These are phyloP conservation scores for Metschnikowia borealis DNA, from an alignment of 805 yeast genomes.

Conservation along the genomic window DNA sequence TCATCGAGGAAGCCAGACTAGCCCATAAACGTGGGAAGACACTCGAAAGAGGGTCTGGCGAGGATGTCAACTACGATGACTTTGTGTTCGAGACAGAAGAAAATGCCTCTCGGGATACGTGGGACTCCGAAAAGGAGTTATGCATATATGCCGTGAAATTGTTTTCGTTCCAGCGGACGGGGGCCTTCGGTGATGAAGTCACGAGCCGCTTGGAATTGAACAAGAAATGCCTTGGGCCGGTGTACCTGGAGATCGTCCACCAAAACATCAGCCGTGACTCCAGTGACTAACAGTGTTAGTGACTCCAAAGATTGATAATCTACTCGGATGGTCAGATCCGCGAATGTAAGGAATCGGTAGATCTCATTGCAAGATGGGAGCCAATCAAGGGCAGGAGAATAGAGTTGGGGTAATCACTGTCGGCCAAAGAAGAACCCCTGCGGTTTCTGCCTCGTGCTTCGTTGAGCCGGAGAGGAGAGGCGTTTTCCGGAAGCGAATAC, in stretches of 20 bases:
- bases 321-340: background rate
- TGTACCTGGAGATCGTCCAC: conserved; percentile 18
- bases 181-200: conserved; percentile 25
- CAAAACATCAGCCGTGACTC: background rate
- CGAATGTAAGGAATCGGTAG: background rate
- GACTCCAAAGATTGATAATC: too few relatives aligned
- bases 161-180: conserved; percentile 29
- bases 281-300: too few relatives aligned
- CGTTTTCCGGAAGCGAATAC: background rate
- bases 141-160: conserved; percentile 41
- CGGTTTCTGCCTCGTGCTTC: conserved; percentile 1
- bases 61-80: conserved; percentile 43
- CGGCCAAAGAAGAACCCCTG: conserved; percentile 2
- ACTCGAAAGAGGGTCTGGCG: conserved; percentile 50
- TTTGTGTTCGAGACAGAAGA: conserved; percentile 6
- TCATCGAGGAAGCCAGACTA: conserved; percentile 45
- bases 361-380: background rate
- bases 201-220: conserved; percentile 37
- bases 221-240: conserved; percentile 29
- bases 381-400: conserved; percentile 1
- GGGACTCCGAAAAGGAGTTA: conserved; percentile 32
- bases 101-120: background rate
- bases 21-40: conserved; percentile 35
- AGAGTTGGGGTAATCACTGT: conserved; percentile 2
- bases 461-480: background rate